Evolutionary conservation across 805 yeast genomes (phyloP), one percentile per base, ranked within the genome.

Genomic region (Nakazawaea populi): DNA sequence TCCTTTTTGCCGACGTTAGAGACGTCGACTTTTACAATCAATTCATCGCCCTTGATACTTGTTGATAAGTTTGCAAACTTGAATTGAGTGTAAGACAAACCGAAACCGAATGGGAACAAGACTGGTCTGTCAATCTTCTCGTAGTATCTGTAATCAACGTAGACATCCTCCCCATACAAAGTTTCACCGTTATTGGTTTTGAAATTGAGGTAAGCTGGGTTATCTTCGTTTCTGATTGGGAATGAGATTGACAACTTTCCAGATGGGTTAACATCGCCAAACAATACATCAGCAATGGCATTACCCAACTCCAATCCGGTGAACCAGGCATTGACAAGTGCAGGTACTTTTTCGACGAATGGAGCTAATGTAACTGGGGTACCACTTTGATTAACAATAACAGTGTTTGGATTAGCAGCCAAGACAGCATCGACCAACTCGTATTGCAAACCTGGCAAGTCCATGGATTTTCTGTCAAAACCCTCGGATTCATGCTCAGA

Each of bases 101-200:
- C 87, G 57, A 63, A 72, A 4, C 87, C 87, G 63, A 83, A 83
- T 42, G 86, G 82, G 69, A 74, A 82, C 46, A 75, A 67, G 5
- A 77, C 80, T 30, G 70, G 70, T 41, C 63, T 66, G 54, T 74
- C 71, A 37, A 68, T 60, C 62, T 76, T 76, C 58, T 83, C 87
- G 63, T 79, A 83, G 67, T 66, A 79, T 53, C 80, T 69, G 68
- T 83, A 82, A 24, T 87, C 88, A 48, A 82, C 78, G 61, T 71
- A 82, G 44, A 83, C 76, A 59, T 82, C 86, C 62, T 83, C 89
- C 52, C 87, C 86, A 57, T 83, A 83, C 50, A 76, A 58, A 34
- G 75, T 79, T 48, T 74, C 65, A 42, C 86, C 85, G 58, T 72
- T 71, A 58, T 75, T 75, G 8, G 82, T 68, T 32, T 68, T 66